Percentiles rank a stretch among this genome's conserved stretches.
These are phyloP conservation scores for Echium plantagineum DNA, from an alignment of 257 asterid genomes.

Conservation along the genomic window DNA sequence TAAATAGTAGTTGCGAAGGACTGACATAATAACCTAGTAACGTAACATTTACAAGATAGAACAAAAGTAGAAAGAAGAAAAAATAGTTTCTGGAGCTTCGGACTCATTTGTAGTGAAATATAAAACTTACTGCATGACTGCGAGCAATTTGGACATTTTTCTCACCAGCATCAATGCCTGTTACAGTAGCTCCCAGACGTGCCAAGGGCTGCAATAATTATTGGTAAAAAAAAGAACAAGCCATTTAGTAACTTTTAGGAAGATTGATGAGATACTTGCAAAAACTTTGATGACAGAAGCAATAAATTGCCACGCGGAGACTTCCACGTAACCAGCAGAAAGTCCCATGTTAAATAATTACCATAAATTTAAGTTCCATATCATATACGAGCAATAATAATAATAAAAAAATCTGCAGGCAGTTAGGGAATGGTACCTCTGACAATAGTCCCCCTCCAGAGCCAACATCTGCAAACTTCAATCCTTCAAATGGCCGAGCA, in stretches of 20 bases:
- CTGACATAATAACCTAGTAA: too few species aligned
- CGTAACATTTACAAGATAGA: too few species aligned
- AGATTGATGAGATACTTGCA: neutral
- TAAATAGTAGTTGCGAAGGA: too few species aligned
- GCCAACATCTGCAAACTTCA: constrained; percentile 76
- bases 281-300: too few species aligned
- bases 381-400: too few species aligned
- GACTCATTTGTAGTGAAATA: neutral
- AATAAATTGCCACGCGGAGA: too few species aligned
- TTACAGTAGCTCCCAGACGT: constrained; percentile 80
- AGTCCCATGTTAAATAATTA: too few species aligned
- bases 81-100: too few species aligned
- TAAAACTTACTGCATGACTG: constrained; percentile 66
- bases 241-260: neutral
- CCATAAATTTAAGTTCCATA: too few species aligned
- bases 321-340: too few species aligned
- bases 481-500: constrained; percentile 79
- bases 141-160: constrained; percentile 80
- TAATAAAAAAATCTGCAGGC: too few species aligned
- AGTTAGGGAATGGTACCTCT: constrained; percentile 43
- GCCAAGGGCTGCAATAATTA: constrained; percentile 63
- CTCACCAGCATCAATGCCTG: constrained; percentile 89
- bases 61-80: too few species aligned
- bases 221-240: neutral
- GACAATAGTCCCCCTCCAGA: constrained; percentile 95